Conservation (phyloP, 2,329 filamentous ascomycete species). For the Alternaria gaisen region DNA sequence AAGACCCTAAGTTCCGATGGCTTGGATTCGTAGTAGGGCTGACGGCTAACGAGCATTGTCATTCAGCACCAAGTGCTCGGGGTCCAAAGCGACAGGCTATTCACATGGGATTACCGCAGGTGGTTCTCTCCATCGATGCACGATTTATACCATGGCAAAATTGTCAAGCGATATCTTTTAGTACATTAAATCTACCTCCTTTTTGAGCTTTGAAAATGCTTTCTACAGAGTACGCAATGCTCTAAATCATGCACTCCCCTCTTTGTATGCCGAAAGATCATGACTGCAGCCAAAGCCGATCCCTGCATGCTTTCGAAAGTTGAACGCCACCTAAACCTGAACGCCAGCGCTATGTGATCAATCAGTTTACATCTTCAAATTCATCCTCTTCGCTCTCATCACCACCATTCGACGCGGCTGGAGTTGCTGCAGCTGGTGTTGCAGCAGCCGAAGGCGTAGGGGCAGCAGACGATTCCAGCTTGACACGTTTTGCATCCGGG, state of each 20-base stretch:
- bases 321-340: neutral
- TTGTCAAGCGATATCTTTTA: neutral
- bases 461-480: constrained; percentile 61
- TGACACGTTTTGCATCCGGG: constrained; percentile 66
- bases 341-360: constrained; percentile 27
- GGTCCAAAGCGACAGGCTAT: neutral
- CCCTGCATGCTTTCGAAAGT: neutral
- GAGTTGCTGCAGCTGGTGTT: constrained; percentile 49
- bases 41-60: neutral
- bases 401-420: constrained; percentile 54
- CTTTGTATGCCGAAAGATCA: neutral
- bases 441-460: constrained; percentile 42
- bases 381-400: constrained; percentile 59
- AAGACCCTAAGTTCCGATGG: constrained; percentile 24
- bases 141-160: neutral
- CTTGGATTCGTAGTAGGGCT: constrained; percentile 17
- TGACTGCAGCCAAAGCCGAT: neutral
- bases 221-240: neutral
- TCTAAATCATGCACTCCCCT: neutral
- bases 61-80: neutral
- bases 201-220: neutral
- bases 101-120: neutral
- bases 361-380: constrained; percentile 55
- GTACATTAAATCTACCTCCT: neutral
- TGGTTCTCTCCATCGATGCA: neutral